Evolutionary conservation across 495 filamentous ascomycete species (phyloP), one percentile per base, ranked within the genome.

Genomic region (Bacidia gigantensis): DNA sequence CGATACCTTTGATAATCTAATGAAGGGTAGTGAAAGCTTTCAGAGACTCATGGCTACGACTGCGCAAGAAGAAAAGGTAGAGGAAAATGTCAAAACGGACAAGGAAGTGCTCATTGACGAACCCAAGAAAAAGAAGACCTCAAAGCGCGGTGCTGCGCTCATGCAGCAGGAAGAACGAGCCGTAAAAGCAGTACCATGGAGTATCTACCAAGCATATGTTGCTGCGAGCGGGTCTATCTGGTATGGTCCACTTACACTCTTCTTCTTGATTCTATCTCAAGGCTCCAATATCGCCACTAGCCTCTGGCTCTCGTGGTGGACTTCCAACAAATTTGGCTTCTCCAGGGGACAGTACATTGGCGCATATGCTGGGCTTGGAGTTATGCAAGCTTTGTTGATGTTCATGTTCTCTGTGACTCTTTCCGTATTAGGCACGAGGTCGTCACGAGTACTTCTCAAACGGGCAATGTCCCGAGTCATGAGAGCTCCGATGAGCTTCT

Each of bases 251-350:
- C 39, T 83, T 5, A 69, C 93, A 2, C 14, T 95, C 0, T 23
- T 77, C 12, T 63, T 92, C 5, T 72, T 95, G 5, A 63, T 82
- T 1, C 52, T 85, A 11, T 78, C 83, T 0, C 89, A 95, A 57
- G 86, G 80, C 17, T 77, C 81, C 49, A 95, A 92, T 61, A 89
- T 98, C 50, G 75, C 76, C 55, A 94, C 88, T 11, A 88, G 80
- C 55, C 66, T 98, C 49, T 98, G 90, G 90, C 78, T 97, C 11
- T 87, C 87, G 0, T 97, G 79, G 65, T 97, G 90, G 90, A 90
- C 87, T 0, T 79, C 78, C 5, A 65, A 86, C 62, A 85, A 84
- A 56, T 87, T 79, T 56, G 67, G 73, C 10, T 83, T 80, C 56
- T 69, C 72, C 0, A 79, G 68, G 18, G 84, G 83, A 0, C 63